phyloP scores from a whole-genome alignment of 2,329 filamentous ascomycete species.

The Cladosporium austrohemisphaericum region DNA sequence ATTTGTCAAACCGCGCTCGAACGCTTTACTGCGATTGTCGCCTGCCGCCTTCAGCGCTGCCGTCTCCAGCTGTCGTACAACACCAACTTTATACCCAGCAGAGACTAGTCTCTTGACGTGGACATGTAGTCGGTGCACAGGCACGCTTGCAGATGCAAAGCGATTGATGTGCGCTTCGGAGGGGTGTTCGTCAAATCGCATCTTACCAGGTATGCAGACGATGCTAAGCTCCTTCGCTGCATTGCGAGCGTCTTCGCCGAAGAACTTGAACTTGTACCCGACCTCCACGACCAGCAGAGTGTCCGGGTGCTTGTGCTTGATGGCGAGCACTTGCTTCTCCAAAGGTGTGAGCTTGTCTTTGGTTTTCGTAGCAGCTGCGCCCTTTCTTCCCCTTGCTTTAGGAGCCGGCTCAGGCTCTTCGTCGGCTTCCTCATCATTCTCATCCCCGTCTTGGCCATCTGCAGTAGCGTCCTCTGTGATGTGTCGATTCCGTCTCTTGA shows the following conservation, averaged over 20 bases:
- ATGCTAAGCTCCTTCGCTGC: constrained; percentile 90
- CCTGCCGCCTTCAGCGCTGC: constrained; percentile 93
- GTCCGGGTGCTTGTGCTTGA: constrained; percentile 87
- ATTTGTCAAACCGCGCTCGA: constrained; percentile 88
- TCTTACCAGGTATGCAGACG: constrained; percentile 93
- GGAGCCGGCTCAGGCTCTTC: constrained; percentile 47
- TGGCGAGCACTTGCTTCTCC: constrained; percentile 88
- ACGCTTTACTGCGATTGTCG: constrained; percentile 89
- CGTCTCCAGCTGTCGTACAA: constrained; percentile 91
- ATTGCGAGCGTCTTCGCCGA: constrained; percentile 86
- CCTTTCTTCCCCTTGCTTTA: constrained; percentile 49
- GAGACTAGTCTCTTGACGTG: constrained; percentile 90
- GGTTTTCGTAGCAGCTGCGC: constrained; percentile 61
- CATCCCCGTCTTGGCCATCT: constrained; percentile 50
- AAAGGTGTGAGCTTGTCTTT: constrained; percentile 87
- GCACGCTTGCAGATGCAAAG: constrained; percentile 94
- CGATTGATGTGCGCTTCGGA: constrained; percentile 89
- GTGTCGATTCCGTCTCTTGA: constrained; percentile 58
- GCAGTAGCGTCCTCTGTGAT: constrained; percentile 53
- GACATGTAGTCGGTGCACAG: constrained; percentile 83
- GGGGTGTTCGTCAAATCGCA: constrained; percentile 87
- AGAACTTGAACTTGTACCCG: constrained; percentile 96
- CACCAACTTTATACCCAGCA: constrained; percentile 92
- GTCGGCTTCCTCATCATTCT: constrained; percentile 58
- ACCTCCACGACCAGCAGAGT: constrained; percentile 90